phyloP scores from a whole-genome alignment of 768 basidiomycete species.

The Suillus tomentosus region DNA sequence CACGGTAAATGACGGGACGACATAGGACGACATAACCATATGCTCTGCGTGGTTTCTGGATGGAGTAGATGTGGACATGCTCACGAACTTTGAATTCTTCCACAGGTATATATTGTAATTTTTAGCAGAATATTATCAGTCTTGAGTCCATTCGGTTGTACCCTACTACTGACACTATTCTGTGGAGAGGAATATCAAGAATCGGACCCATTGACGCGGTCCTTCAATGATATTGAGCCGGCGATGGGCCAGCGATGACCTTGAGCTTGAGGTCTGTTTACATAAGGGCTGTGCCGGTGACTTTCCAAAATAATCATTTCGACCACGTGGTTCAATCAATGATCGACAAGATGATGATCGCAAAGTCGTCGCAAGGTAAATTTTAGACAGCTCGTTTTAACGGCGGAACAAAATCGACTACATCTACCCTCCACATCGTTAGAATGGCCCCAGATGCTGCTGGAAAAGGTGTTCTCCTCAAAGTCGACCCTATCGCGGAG shows the following conservation, averaged over 20 bases:
- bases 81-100: constrained; percentile 5
- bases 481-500: constrained; percentile 74
- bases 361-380: neutral
- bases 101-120: constrained; percentile 11
- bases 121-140: constrained; percentile 8
- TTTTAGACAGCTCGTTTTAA: neutral
- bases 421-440: neutral
- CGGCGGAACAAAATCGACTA: neutral
- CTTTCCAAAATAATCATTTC: neutral
- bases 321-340: constrained; percentile 5
- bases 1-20: constrained; percentile 18
- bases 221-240: neutral
- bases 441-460: constrained; percentile 32
- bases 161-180: neutral
- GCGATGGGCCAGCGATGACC: neutral
- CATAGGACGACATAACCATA: constrained; percentile 5
- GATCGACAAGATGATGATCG: constrained; percentile 5
- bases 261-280: neutral
- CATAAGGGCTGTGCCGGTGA: neutral
- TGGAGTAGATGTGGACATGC: constrained; percentile 6
- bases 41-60: neutral
- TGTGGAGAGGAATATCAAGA: neutral
- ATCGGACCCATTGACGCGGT: neutral
- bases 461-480: constrained; percentile 76
- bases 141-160: neutral